These are phyloP conservation scores for Euphorbia peplus DNA, from an alignment of 345 rosid genomes.

Conservation along the genomic window DNA sequence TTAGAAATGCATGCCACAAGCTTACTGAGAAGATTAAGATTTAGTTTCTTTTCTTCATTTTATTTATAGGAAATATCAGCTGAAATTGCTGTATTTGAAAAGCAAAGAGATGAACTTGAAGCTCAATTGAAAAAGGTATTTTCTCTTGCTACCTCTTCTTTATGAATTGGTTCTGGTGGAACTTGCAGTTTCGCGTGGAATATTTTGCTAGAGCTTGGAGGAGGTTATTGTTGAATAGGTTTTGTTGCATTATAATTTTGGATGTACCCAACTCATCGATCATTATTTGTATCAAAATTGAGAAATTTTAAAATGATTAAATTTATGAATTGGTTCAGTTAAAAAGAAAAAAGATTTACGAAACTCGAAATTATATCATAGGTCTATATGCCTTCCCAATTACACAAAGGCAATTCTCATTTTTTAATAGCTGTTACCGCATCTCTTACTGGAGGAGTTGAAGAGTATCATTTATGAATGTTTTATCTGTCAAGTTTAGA, in stretches of 20 bases:
- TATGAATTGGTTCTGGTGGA: background rate
- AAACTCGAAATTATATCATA: background rate
- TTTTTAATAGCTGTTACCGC: background rate
- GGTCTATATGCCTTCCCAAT: background rate
- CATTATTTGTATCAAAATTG: background rate
- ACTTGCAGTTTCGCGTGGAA: background rate
- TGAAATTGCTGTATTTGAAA: conserved; percentile 74
- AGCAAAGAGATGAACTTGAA: conserved; percentile 84
- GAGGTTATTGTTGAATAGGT: background rate
- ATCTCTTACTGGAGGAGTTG: background rate
- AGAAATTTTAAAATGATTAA: background rate
- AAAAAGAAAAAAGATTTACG: background rate
- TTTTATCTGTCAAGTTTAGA: background rate
- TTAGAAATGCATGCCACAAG: conserved; percentile 4
- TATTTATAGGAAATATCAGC: conserved; percentile 67
- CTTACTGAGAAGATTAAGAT: background rate
- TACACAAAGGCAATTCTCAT: background rate
- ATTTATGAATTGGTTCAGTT: too few species aligned
- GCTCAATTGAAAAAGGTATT: conserved; percentile 80
- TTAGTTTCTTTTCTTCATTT: conserved; percentile 17
- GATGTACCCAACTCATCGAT: background rate
- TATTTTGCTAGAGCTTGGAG: background rate
- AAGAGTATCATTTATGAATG: background rate
- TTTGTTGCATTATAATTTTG: background rate
- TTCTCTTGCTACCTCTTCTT: background rate